A percentile compares a stretch with the other conserved stretches of the same genome.
These are phyloP conservation scores for Zanthoxylum bungeanum DNA, from an alignment of 345 rosid genomes.

Conservation along the genomic window DNA sequence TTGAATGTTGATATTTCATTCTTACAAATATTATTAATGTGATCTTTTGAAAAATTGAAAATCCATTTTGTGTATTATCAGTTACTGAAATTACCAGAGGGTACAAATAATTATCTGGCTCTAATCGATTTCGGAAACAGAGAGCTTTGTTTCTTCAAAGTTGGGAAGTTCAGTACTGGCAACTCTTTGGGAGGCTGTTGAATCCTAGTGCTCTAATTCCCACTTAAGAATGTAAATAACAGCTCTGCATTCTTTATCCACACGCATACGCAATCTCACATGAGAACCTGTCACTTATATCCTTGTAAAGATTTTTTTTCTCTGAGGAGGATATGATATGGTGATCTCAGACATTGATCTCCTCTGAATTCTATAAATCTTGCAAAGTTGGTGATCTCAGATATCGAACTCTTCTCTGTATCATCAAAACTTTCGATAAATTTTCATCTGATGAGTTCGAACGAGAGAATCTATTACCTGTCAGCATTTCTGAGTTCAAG, in stretches of 20 bases:
- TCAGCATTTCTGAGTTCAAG: slow-evolving; percentile 44
- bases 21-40: not conserved
- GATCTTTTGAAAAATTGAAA: not conserved
- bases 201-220: not conserved
- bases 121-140: not conserved
- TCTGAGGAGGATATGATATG: not conserved
- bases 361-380: slow-evolving; percentile 32
- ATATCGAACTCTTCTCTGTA: slow-evolving; percentile 39
- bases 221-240: not conserved
- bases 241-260: not conserved
- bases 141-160: not conserved
- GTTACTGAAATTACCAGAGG: not conserved
- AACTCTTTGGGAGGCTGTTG: not conserved
- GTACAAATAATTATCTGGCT: not conserved
- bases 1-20: not conserved
- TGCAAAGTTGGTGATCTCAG: slow-evolving; percentile 41
- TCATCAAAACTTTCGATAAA: slow-evolving; percentile 12
- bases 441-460: slow-evolving; percentile 16
- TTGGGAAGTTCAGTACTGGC: not conserved
- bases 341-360: slow-evolving; percentile 53
- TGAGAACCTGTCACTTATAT: not conserved
- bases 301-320: not conserved
- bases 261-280: not conserved
- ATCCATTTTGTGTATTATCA: not conserved
- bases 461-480: slow-evolving; percentile 28